Evolutionary conservation across 441 rosid genomes (phyloP).

Genomic region (Mallotus repandus): DNA sequence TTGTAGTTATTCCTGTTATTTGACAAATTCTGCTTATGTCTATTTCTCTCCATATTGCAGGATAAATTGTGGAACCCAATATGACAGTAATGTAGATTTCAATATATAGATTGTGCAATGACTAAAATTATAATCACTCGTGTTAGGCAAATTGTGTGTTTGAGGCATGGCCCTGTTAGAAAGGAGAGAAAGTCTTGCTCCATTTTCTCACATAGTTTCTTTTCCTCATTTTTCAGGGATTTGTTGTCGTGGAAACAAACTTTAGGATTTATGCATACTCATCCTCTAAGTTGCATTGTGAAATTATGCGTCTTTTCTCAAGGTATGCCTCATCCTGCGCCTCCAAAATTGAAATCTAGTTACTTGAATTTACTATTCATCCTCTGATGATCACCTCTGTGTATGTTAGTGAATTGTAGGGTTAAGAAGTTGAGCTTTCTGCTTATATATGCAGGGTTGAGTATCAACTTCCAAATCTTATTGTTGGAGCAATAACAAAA

Average conservation of each 20-base stretch:
- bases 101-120: conserved; percentile 3
- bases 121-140: conserved; percentile 1
- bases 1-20: background rate
- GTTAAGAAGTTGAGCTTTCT: conserved; percentile 12
- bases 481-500: conserved; percentile 83
- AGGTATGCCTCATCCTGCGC: conserved; percentile 40
- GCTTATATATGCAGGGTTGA: conserved; percentile 64
- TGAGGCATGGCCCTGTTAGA: background rate
- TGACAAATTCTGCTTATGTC: background rate
- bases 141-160: background rate
- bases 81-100: conserved; percentile 6
- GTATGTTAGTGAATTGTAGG: background rate
- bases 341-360: background rate
- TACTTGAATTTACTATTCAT: background rate
- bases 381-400: background rate
- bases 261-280: conserved; percentile 94
- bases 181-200: background rate
- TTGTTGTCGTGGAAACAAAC: conserved; percentile 90
- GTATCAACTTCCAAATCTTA: conserved; percentile 94
- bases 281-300: conserved; percentile 85
- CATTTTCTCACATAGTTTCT: background rate
- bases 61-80: background rate
- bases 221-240: conserved; percentile 53
- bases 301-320: conserved; percentile 85
- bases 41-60: conserved; percentile 3